Conservation (phyloP, 2,329 filamentous ascomycete species). For the Aureobasidium sp. region DNA sequence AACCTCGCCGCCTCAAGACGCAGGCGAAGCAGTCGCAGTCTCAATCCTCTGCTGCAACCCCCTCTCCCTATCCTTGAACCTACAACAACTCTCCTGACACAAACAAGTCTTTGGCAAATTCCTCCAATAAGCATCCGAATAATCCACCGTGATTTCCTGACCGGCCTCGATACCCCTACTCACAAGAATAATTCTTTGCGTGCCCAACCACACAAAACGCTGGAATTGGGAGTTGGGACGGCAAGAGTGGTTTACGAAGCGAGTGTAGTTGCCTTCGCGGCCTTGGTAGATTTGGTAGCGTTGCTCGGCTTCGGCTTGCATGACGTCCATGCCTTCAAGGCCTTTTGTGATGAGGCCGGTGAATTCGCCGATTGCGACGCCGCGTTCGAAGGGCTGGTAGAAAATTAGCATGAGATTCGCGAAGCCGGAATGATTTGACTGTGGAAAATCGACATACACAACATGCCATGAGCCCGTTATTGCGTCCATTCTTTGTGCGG, state of each 20-base stretch:
- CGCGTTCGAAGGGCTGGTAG: constrained; percentile 39
- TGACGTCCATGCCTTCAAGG: constrained; percentile 46
- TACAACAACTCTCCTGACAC: constrained; percentile 46
- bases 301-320: constrained; percentile 32
- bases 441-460: constrained; percentile 17
- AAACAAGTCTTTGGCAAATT: constrained; percentile 48
- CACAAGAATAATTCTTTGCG: constrained; percentile 48
- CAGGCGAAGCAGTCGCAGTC: not conserved
- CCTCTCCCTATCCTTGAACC: constrained; percentile 23
- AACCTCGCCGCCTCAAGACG: not conserved
- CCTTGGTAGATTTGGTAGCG: constrained; percentile 54
- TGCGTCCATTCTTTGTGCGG: constrained; percentile 44
- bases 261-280: constrained; percentile 47
- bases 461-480: constrained; percentile 45
- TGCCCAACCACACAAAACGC: constrained; percentile 49
- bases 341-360: constrained; percentile 48
- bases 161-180: constrained; percentile 47
- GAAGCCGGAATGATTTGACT: too few species aligned
- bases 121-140: constrained; percentile 51
- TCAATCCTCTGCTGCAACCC: not conserved
- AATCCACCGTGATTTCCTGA: constrained; percentile 50
- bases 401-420: too few species aligned
- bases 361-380: constrained; percentile 48
- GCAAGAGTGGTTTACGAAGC: constrained; percentile 53
- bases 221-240: constrained; percentile 50